Evolutionary conservation across 1,284 basidiomycete species (phyloP), one percentile per base, ranked within the genome.

Genomic region (Moesziomyces sp.): DNA sequence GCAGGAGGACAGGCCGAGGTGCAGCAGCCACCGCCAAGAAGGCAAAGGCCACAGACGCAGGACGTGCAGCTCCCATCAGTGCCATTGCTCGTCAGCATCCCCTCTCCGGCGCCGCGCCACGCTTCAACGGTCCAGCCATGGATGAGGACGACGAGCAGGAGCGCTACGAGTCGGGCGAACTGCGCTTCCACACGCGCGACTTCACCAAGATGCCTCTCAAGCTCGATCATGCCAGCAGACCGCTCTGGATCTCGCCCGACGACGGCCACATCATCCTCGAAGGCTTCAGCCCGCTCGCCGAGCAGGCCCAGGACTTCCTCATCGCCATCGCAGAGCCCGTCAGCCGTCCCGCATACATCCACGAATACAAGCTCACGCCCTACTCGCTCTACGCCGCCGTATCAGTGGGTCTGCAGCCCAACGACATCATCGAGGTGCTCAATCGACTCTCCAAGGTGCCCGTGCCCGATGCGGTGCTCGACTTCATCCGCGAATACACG

Each of bases 281-380:
- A 46, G 82, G 80, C 16, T 84, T 84, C 69, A 83, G 81, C 56
- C 93, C 96, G 1, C 94, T 99, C 65, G 96, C 97, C 28, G 93
- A 96, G 80, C 94, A 97, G 85, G 97, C 97, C 3, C 96, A 99
- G 85, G 97, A 99, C 84, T 99, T 99, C 80, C 88, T 99, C 44
- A 93, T 97, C 58, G 96, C 97, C 51, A 98, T 99, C 55, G 94
- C 94, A 79, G 97, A 99, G 86, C 97, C 97, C 74, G 94, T 99
- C 82, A 98, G 95, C 87, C 91, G 97, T 87, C 97, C 97, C 45
- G 91, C 93, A 35, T 93, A 97, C 86, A 96, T 99, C 71, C 97
- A 99, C 86, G 97, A 99, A 87, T 99, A 98, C 88, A 94, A 97
- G 86, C 90, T 99, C 81, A 98, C 96, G 52, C 92, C 95, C 48